Percentiles rank a stretch among this genome's conserved stretches.
phyloP scores from a whole-genome alignment of 192 early-diverging fungal genomes.

The Hyaloraphidium curvatum region DNA sequence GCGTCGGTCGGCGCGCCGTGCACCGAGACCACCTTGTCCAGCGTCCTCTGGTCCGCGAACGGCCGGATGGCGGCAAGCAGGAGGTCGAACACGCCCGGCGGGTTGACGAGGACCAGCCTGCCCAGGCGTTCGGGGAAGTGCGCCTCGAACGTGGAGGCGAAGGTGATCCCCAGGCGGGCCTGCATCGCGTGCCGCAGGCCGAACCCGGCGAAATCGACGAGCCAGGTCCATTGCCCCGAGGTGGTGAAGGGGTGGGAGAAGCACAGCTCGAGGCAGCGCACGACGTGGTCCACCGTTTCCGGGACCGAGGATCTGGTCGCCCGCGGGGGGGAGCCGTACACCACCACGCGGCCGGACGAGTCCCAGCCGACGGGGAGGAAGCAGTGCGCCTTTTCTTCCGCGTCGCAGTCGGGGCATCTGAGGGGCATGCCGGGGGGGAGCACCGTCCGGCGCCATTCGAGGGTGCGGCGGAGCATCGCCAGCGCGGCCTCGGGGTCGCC shows the following conservation, averaged over 20 bases:
- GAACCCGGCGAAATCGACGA: neutral
- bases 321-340: neutral
- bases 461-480: neutral
- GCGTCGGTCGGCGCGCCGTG: neutral
- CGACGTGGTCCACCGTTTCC: neutral
- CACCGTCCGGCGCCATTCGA: neutral
- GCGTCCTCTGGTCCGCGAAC: neutral
- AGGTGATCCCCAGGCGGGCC: neutral
- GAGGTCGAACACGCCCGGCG: neutral
- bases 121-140: slow-evolving; percentile 1
- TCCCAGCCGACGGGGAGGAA: neutral
- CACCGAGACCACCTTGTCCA: neutral
- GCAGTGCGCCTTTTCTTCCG: neutral
- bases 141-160: neutral
- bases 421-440: neutral
- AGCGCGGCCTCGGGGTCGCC: neutral
- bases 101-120: neutral
- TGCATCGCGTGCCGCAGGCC: neutral
- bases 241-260: neutral
- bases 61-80: neutral
- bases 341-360: neutral
- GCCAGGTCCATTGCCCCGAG: neutral
- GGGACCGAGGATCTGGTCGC: neutral
- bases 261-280: slow-evolving; percentile 1
- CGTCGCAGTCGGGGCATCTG: neutral